A percentile compares a stretch with the other conserved stretches of the same genome.
These are phyloP conservation scores for Myxozyma melibiosi DNA, from an alignment of 805 yeast genomes.

Conservation along the genomic window DNA sequence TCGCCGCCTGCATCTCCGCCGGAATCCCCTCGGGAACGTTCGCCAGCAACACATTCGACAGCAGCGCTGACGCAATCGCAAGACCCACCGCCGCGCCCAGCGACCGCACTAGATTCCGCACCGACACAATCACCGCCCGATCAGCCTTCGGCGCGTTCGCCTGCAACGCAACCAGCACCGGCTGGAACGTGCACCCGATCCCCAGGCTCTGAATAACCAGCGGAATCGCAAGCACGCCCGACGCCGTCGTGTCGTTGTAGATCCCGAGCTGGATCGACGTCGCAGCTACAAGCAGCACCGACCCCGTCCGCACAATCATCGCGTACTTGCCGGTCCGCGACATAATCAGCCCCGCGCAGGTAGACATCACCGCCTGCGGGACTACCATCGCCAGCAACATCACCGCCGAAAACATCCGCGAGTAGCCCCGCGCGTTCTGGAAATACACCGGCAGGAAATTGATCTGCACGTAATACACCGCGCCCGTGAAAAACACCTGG, in stretches of 20 bases:
- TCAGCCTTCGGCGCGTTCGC: conserved; percentile 56
- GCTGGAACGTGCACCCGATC: conserved; percentile 56
- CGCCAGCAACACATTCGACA: conserved; percentile 27
- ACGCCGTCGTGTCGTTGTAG: conserved; percentile 40
- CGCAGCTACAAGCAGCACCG: conserved; percentile 48
- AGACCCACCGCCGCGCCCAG: conserved; percentile 66
- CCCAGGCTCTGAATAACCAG: conserved; percentile 48
- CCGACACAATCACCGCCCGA: conserved; percentile 60
- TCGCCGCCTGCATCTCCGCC: background rate
- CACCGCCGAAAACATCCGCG: conserved; percentile 47
- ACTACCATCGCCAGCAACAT: conserved; percentile 51
- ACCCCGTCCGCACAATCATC: conserved; percentile 48
- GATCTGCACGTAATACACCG: conserved; percentile 50
- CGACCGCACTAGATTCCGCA: conserved; percentile 58
- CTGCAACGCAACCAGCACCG: conserved; percentile 58
- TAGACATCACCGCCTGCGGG: conserved; percentile 48
- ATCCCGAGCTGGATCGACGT: conserved; percentile 45
- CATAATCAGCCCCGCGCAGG: conserved; percentile 52
- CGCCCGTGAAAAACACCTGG: conserved; percentile 53
- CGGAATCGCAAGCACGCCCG: conserved; percentile 45
- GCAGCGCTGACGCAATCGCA: conserved; percentile 45
- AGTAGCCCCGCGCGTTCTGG: conserved; percentile 50
- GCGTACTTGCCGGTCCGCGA: conserved; percentile 50
- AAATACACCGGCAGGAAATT: conserved; percentile 55
- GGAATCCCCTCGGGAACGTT: conserved; percentile 19